A percentile compares a stretch with the other conserved stretches of the same genome.
Evolutionary conservation across 805 yeast genomes (phyloP).

Genomic region (Scheffersomyces amazonensis): DNA sequence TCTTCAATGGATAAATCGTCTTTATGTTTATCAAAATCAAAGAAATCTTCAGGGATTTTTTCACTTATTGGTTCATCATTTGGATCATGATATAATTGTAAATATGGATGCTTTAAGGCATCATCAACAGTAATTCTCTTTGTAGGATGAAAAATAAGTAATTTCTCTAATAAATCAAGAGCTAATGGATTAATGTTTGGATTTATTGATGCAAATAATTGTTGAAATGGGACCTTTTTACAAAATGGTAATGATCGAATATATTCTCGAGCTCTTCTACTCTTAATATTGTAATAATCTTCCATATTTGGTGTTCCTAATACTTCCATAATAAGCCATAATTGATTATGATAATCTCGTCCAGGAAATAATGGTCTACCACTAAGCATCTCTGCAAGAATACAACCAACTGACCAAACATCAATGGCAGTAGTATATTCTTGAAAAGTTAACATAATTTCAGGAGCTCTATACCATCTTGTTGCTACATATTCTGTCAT

Average conservation of each 20-base stretch:
- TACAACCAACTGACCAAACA: slow-evolving; percentile 96
- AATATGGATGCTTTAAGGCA: slow-evolving; percentile 82
- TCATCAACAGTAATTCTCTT: slow-evolving; percentile 72
- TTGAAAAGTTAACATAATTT: slow-evolving; percentile 91
- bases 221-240: slow-evolving; percentile 55
- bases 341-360: slow-evolving; percentile 87
- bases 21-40: slow-evolving; percentile 82
- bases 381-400: slow-evolving; percentile 82
- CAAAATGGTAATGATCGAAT: slow-evolving; percentile 74
- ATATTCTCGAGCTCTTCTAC: slow-evolving; percentile 85
- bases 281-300: slow-evolving; percentile 70
- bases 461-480: slow-evolving; percentile 97
- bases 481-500: slow-evolving; percentile 99
- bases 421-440: slow-evolving; percentile 94
- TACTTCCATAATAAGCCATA: slow-evolving; percentile 78
- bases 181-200: slow-evolving; percentile 38
- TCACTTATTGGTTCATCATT: slow-evolving; percentile 86
- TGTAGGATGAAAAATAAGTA: slow-evolving; percentile 70
- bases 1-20: slow-evolving; percentile 76
- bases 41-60: slow-evolving; percentile 82
- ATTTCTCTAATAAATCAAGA: slow-evolving; percentile 58
- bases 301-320: slow-evolving; percentile 86
- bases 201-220: slow-evolving; percentile 37
- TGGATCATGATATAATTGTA: slow-evolving; percentile 89
- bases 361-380: slow-evolving; percentile 94